Conservation (phyloP, 257 asterid genomes). For the Solanum paucissectum region DNA sequence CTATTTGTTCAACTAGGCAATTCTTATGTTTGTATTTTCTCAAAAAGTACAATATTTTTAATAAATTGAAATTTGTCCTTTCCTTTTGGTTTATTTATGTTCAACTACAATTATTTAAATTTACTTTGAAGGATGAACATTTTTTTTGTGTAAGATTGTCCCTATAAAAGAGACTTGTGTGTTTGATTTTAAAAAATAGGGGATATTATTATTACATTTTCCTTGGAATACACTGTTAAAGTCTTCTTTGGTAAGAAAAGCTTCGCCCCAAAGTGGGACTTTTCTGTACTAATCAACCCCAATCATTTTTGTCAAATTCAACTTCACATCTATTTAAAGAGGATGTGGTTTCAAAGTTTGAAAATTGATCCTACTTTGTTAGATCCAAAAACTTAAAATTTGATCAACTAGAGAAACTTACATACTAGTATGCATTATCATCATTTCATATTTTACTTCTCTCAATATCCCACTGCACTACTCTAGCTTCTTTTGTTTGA, state of each 20-base stretch:
- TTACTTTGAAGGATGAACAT: no score
- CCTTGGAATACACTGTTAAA: background rate
- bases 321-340: background rate
- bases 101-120: no score
- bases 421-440: no score
- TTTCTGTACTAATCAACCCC: background rate
- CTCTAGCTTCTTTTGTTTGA: background rate
- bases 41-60: no score
- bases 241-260: background rate
- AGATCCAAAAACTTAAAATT: background rate
- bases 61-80: no score
- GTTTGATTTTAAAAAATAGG: background rate
- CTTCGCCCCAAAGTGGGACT: accelerated
- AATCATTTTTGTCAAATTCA: background rate
- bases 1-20: no score
- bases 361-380: no score
- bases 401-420: background rate
- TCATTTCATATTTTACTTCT: background rate
- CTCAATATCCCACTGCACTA: background rate
- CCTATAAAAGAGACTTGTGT: background rate
- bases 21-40: no score
- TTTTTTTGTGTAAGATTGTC: no score
- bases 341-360: background rate
- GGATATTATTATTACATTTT: background rate
- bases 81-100: no score